Evolutionary conservation across 1,284 basidiomycete species (phyloP).

Genomic region (Ganoderma resinaceum): DNA sequence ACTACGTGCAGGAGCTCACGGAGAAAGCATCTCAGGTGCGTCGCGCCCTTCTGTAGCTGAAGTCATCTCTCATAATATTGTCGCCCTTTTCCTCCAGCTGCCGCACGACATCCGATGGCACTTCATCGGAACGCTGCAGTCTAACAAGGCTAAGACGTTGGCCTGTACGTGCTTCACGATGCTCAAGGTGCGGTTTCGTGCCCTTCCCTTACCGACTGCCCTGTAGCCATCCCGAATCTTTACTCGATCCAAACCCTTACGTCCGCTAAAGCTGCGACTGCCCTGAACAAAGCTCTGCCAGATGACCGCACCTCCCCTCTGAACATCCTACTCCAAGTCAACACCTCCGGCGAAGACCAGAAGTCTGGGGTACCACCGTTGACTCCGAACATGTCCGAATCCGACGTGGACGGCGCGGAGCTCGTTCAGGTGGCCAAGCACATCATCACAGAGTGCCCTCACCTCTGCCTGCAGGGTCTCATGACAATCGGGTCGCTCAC

Average conservation of each 20-base stretch:
- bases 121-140: conserved; percentile 95
- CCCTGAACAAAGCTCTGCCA: conserved; percentile 82
- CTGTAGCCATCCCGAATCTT: conserved; percentile 86
- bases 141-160: conserved; percentile 94
- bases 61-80: conserved; percentile 12
- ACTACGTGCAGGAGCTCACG: conserved; percentile 96
- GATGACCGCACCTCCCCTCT: conserved; percentile 57
- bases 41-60: conserved; percentile 24
- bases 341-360: conserved; percentile 90
- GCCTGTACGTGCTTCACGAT: conserved; percentile 60
- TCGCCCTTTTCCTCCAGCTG: conserved; percentile 54
- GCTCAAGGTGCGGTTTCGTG: neutral
- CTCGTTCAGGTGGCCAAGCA: conserved; percentile 75
- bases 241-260: conserved; percentile 92
- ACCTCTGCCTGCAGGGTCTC: conserved; percentile 81
- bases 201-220: conserved; percentile 18
- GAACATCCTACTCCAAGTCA: conserved; percentile 90
- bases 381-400: conserved; percentile 12
- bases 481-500: conserved; percentile 96
- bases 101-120: conserved; percentile 93
- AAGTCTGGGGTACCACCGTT: conserved; percentile 89
- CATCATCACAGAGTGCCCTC: conserved; percentile 78
- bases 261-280: conserved; percentile 83
- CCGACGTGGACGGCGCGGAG: conserved; percentile 45
- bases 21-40: conserved; percentile 84